phyloP scores from a whole-genome alignment of 139 green algal genomes.

The Chlamydomonas sp. region DNA sequence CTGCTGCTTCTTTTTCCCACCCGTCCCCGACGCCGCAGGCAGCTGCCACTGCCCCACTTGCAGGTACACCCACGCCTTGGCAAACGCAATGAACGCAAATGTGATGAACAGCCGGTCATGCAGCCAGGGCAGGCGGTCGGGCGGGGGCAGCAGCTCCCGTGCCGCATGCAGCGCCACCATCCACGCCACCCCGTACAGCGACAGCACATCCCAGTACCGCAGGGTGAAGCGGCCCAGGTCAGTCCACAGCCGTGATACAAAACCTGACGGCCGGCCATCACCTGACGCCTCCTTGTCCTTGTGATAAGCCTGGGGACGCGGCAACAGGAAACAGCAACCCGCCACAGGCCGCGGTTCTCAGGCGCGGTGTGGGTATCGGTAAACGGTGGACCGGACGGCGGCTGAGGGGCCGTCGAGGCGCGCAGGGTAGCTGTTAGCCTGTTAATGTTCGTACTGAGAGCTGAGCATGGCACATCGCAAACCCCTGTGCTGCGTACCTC shows the following conservation, averaged over 20 bases:
- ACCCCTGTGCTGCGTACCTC: not conserved
- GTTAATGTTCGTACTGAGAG: not conserved
- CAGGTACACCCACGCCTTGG: conserved; percentile 19
- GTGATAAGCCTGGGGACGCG: no score
- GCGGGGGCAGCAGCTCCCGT: conserved; percentile 45
- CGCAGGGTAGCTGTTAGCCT: no score
- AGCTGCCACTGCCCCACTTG: conserved; percentile 23
- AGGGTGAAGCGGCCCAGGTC: not conserved
- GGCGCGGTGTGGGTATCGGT: no score
- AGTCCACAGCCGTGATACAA: not conserved
- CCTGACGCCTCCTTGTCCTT: no score
- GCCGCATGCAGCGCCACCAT: conserved; percentile 50
- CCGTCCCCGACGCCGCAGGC: not conserved
- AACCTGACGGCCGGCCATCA: not conserved
- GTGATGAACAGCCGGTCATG: conserved; percentile 67
- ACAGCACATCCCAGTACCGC: not conserved
- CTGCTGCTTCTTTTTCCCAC: not conserved
- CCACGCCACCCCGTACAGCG: not conserved
- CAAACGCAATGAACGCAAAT: conserved; percentile 60
- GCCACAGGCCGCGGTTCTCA: no score
- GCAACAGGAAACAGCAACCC: no score
- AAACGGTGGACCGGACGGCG: no score
- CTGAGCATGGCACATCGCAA: not conserved
- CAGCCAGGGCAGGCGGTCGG: conserved; percentile 61
- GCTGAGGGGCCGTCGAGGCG: no score